These are phyloP conservation scores for Persicaria tinctoria DNA, from an alignment of 148 eudicot species.

Conservation along the genomic window DNA sequence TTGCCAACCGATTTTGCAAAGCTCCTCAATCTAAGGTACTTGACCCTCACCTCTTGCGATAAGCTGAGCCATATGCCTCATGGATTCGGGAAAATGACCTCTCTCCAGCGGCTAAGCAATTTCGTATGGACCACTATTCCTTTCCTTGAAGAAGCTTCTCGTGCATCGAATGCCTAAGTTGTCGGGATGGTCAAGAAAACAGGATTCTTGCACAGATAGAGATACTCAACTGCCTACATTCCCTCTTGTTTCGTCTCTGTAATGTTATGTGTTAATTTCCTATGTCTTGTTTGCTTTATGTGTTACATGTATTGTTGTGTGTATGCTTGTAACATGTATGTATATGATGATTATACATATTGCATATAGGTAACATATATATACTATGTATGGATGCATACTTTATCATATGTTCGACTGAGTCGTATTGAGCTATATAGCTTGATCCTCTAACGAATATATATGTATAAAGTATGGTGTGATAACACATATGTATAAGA, in stretches of 20 bases:
- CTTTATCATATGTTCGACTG: no score
- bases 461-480: no score
- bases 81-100: background rate
- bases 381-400: no score
- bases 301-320: no score
- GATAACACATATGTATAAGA: no score
- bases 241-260: constrained; percentile 6
- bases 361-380: no score
- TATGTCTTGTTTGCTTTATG: no score
- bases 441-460: no score
- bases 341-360: no score
- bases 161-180: background rate
- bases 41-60: background rate
- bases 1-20: background rate
- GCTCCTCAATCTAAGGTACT: background rate
- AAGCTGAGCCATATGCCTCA: constrained; percentile 5
- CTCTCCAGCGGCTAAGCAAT: background rate
- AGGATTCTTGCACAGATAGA: background rate
- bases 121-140: background rate
- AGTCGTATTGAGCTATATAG: no score
- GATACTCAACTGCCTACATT: background rate
- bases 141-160: background rate
- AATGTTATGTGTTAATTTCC: no score
- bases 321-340: no score
- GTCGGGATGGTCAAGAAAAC: background rate